These are phyloP conservation scores for Cardamine resedifolia DNA, from an alignment of 345 rosid genomes.

Conservation along the genomic window DNA sequence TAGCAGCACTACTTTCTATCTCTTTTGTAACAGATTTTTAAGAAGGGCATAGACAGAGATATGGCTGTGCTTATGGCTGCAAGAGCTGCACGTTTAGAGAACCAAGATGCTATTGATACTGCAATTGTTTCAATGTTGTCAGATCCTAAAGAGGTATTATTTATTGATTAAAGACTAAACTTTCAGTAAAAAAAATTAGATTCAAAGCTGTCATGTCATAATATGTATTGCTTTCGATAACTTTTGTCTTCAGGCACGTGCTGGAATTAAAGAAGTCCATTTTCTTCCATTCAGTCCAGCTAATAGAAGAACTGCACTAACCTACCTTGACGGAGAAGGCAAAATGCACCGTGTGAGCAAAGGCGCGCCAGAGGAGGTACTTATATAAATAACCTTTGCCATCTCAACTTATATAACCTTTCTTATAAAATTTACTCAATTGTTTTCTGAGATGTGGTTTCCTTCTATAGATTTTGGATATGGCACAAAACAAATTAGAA, in stretches of 20 bases:
- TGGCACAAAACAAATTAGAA: slow-evolving; percentile 52
- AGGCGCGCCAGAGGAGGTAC: slow-evolving; percentile 99
- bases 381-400: no score
- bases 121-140: slow-evolving; percentile 86
- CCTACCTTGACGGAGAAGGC: slow-evolving; percentile 64
- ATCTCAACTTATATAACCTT: not conserved
- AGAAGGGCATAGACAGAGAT: slow-evolving; percentile 59
- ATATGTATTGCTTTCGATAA: slow-evolving; percentile 18
- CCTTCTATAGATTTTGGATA: slow-evolving; percentile 46
- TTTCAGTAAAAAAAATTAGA: not conserved
- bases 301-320: slow-evolving; percentile 87
- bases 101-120: slow-evolving; percentile 87
- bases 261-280: slow-evolving; percentile 83
- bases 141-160: slow-evolving; percentile 85
- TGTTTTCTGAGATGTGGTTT: not conserved
- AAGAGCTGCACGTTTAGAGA: slow-evolving; percentile 90
- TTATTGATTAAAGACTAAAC: slow-evolving; percentile 1
- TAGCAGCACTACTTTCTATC: not conserved
- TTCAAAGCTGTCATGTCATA: not conserved
- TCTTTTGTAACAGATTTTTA: slow-evolving; percentile 53
- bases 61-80: slow-evolving; percentile 85
- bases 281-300: slow-evolving; percentile 95
- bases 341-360: slow-evolving; percentile 89
- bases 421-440: not conserved
- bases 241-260: slow-evolving; percentile 62